A percentile compares a stretch with the other conserved stretches of the same genome.
Evolutionary conservation across 306 rosid genomes (phyloP).

Genomic region (Gleditsia sinensis): DNA sequence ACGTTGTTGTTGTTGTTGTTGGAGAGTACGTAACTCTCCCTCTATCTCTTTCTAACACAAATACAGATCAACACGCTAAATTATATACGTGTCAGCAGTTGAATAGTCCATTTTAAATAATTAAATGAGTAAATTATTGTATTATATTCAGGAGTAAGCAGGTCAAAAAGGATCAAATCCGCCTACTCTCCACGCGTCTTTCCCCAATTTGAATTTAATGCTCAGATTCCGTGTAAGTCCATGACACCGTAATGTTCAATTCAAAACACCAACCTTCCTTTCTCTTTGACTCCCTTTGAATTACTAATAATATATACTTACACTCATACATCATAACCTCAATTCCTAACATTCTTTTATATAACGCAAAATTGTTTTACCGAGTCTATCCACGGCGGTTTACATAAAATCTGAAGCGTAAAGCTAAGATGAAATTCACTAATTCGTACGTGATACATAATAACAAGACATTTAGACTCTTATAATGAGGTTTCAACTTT

Average conservation of each 20-base stretch:
- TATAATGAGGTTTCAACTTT: neutral
- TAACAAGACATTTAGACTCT: neutral
- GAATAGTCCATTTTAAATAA: neutral
- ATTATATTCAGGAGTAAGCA: neutral
- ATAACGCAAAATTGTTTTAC: no score
- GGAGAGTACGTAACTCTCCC: neutral
- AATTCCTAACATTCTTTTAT: neutral
- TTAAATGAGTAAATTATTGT: neutral
- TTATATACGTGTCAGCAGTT: neutral
- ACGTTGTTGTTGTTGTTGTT: no score
- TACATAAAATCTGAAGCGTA: no score
- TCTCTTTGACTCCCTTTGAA: neutral
- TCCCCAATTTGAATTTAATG: constrained; percentile 26
- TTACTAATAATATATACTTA: no score
- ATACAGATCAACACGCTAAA: neutral
- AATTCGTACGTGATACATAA: neutral
- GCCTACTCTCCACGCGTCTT: neutral
- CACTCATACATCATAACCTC: neutral
- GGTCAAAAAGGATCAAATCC: constrained; percentile 5
- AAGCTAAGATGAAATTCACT: neutral
- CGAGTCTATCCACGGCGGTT: no score
- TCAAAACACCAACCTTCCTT: neutral
- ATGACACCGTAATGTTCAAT: neutral
- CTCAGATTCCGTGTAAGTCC: no score
- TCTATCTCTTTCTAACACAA: neutral